phyloP scores from a whole-genome alignment of 495 filamentous ascomycete genomes.

The Xylaria acuta region DNA sequence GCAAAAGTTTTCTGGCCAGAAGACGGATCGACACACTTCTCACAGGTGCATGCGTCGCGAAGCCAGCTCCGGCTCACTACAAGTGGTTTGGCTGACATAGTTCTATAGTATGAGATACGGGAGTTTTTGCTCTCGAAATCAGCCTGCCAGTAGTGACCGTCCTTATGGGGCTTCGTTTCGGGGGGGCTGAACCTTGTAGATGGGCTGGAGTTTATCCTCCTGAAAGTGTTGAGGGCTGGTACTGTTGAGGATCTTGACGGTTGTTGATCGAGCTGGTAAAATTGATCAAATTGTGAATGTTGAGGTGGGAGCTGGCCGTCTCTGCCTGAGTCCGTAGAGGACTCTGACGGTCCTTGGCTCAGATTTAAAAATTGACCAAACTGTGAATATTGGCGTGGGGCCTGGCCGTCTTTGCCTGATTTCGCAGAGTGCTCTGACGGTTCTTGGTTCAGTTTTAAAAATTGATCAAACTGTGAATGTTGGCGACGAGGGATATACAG shows the following conservation, averaged over 20 bases:
- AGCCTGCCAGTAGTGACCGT: not conserved
- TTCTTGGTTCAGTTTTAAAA: not conserved
- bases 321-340: too few species aligned
- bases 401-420: not conserved
- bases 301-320: not conserved
- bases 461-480: not conserved
- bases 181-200: not conserved
- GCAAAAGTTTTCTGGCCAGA: constrained; percentile 85
- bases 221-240: not conserved
- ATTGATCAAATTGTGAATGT: not conserved
- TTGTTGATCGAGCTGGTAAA: not conserved
- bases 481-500: not conserved
- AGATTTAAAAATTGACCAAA: not conserved
- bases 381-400: not conserved
- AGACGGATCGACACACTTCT: constrained; percentile 72
- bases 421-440: not conserved
- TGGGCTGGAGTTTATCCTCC: not conserved
- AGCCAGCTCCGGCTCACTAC: constrained; percentile 52
- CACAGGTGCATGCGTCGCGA: constrained; percentile 79
- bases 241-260: not conserved
- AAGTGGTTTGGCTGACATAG: not conserved
- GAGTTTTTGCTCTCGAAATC: not conserved
- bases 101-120: not conserved
- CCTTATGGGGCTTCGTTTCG: not conserved
- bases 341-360: not conserved